Base-by-base conservation (phyloP, 306 rosid species). In the Quercus ilex region DNA sequence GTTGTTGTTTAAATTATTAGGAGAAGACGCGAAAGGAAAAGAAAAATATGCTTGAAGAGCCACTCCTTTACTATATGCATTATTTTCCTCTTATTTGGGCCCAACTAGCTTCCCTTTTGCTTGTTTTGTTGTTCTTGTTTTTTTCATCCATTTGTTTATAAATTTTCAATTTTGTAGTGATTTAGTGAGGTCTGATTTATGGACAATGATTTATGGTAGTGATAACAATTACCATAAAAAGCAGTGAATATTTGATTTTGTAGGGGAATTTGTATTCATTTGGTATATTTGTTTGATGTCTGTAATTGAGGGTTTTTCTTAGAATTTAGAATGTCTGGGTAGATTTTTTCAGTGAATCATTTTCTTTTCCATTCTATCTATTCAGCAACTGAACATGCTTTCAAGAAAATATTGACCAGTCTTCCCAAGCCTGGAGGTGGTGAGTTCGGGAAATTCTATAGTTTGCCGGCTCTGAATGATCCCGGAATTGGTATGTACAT, bases 391-490 rank as follows among this genome's bases (percentile, higher is more conserved):
- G 73, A 78, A n/a, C 72, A 78, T 57, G 38, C 77, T 38, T 78
- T 57, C 64, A 49, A 83, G 72, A 65, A 59, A 56, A 78, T 77
- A 77, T 14, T 82, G 52, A 74, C 73, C 51, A 49, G 73, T 46
- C 77, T 83, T 19, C 81, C 80, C 70, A 82, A 77, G 78, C 81
- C 56, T 74, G 73, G 71, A 30, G 84, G 84, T 58, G 84, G 84
- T 25, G 77, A 75, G 73, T 81, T 57, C 12, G 79, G 83, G 28
- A 65, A 80, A 26, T 80, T 73, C 69, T 80, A 80, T 35, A 63
- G 78, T 25, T 68, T 77, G 35, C 82, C 77, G 12, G 76, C 82
- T 41, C 33, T 83, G 10, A 83, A 68, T 56, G 86, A 78, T 78
- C 74, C 82, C 19, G 68, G 75, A 74, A 83, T 74, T 51, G 73